Percentiles rank a stretch among this genome's conserved stretches.
Conservation (phyloP, 1,139 yeast genomes). For the Nematodospora anomalae region DNA sequence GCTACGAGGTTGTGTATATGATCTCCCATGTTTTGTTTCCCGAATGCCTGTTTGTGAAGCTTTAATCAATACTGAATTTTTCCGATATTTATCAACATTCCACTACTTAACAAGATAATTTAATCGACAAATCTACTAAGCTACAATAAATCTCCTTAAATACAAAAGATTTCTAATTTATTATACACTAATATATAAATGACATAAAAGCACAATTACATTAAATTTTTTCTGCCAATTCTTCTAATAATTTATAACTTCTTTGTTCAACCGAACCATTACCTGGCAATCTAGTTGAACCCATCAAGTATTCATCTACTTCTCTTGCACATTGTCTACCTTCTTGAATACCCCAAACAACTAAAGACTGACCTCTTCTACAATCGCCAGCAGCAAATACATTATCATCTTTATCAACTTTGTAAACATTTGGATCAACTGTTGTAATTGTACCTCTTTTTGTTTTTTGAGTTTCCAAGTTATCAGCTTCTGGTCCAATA, state of each 20-base stretch:
- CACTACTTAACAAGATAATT: too few relatives aligned
- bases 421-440: slow-evolving; percentile 64
- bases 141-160: too few relatives aligned
- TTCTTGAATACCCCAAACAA: slow-evolving; percentile 99
- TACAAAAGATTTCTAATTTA: too few relatives aligned
- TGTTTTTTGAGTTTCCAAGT: slow-evolving; percentile 70
- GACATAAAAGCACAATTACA: too few relatives aligned
- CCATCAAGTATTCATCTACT: slow-evolving; percentile 79
- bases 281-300: slow-evolving; percentile 83
- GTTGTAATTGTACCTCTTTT: slow-evolving; percentile 87
- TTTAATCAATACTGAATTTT: too few relatives aligned
- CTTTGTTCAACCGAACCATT: slow-evolving; percentile 90
- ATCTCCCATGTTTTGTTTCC: too few relatives aligned
- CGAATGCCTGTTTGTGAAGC: too few relatives aligned
- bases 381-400: slow-evolving; percentile 97
- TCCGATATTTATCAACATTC: too few relatives aligned
- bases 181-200: too few relatives aligned
- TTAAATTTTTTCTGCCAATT: slow-evolving; percentile 61
- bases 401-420: slow-evolving; percentile 61
- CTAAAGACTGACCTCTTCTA: slow-evolving; percentile 96
- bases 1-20: slow-evolving; percentile 46
- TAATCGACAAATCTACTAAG: too few relatives aligned
- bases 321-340: slow-evolving; percentile 98
- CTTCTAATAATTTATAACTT: slow-evolving; percentile 71
- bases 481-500: slow-evolving; percentile 91